Base-by-base conservation (phyloP, 1,139 yeast genomes). In the Suhomyces guaymorum region DNA sequence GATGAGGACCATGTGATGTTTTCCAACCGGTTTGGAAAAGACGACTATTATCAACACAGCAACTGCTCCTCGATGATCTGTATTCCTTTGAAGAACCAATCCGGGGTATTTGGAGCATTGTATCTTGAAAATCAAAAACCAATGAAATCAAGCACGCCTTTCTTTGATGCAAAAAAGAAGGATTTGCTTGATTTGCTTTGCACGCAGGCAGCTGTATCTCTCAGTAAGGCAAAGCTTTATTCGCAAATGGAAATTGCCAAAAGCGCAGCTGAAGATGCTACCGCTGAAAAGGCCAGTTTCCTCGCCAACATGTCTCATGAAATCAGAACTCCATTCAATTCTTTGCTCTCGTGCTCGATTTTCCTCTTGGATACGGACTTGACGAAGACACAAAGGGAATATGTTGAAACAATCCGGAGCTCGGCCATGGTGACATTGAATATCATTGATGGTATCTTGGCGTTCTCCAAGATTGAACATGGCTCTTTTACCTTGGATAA, bases 221-320 rank as follows among this genome's bases (percentile, higher is more conserved):
- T 76, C 21, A 73, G 70, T 15, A 75, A 76, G 39, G 70, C 78
- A 0, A 60, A 63, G 22, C 52, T 76, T 12, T 75, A 74, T 44
- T 54, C 63, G 8, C 76, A 73, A 45, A 72, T 76, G 71, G 75
- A 70, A 46, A 41, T 68, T 16, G 80, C 82, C 4, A 75, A 73
- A 48, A 60, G 64, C 41, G 73, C 78, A 2, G 82, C 82, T 1
- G 81, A 76, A 45, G 80, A 73, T 36, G 81, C 82, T 1, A 76
- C 80, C 0, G 76, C 74, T 4, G 81, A 75, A 44, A 76, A 74
- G 55, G 79, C 81, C 2, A 70, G 77, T 34, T 76, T 76, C 44
- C 51, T 76, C 35, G 80, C 80, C n/a, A 75, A 75, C 42, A 75
- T 76, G 81, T 73, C 78, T 1, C 80, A 76, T 49, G 82, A 76